Conservation (phyloP, 129 eudicot genomes). For the Centella asiatica region DNA sequence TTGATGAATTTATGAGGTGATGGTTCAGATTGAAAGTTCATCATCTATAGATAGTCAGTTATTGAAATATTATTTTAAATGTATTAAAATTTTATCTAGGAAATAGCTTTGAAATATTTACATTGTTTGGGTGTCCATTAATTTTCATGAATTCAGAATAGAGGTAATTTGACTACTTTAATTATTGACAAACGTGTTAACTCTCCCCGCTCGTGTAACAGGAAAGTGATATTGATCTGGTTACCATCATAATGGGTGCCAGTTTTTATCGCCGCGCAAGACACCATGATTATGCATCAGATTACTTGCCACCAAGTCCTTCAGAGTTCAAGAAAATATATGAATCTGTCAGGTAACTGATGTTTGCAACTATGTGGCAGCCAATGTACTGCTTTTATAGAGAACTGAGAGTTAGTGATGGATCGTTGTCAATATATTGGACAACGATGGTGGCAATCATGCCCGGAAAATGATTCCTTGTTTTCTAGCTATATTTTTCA, state of each 20-base stretch:
- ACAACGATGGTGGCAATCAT: too few species aligned
- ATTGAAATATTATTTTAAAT: too few species aligned
- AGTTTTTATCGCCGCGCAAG: conserved; percentile 60
- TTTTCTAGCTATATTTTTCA: too few species aligned
- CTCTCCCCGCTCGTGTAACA: conserved; percentile 33
- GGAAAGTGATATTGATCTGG: conserved; percentile 56
- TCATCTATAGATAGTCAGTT: too few species aligned
- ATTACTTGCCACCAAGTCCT: conserved; percentile 67
- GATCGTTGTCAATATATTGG: not conserved
- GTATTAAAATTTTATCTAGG: not conserved
- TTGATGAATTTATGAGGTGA: too few species aligned
- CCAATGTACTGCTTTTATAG: not conserved
- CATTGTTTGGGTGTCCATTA: not conserved
- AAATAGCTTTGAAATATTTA: not conserved
- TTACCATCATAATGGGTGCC: conserved; percentile 40
- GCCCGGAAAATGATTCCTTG: too few species aligned
- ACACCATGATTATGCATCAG: conserved; percentile 40
- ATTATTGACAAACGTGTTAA: not conserved
- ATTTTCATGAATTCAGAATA: not conserved
- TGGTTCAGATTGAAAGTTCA: too few species aligned
- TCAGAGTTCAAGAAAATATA: conserved; percentile 31
- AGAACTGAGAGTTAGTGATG: not conserved
- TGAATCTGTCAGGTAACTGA: conserved; percentile 44
- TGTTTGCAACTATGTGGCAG: not conserved
- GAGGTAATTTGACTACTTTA: not conserved